Base-by-base conservation (phyloP, 164 flowering plant species). In the Amborella trichopoda region DNA sequence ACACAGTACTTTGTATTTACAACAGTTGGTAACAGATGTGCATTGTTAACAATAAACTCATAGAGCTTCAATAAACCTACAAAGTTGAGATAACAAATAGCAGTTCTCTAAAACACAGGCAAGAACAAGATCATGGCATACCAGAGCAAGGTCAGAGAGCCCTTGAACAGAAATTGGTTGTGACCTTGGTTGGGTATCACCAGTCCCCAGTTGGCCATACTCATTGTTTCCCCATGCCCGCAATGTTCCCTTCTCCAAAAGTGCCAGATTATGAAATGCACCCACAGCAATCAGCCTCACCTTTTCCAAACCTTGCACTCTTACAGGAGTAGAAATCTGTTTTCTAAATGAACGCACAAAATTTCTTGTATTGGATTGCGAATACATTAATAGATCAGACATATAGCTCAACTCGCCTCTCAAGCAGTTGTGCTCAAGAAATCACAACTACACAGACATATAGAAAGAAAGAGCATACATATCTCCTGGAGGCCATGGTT, bases 401-500 rank as follows among this genome's bases (percentile, higher is more conserved):
- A n/a, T n/a, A n/a, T n/a, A n/a, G n/a, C n/a, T n/a, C n/a, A n/a
- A n/a, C n/a, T n/a, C n/a, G n/a, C n/a, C n/a, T n/a, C n/a, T n/a
- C n/a, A n/a, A n/a, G n/a, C n/a, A n/a, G n/a, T n/a, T n/a, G n/a
- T n/a, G n/a, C n/a, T n/a, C n/a, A 37, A 37, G 41, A n/a, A 37
- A 37, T 5, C 41, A 37, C 21, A 23, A 60, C 2, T n/a, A n/a
- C 19, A 14, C 10, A 40, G 17, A n/a, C 22, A 41, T 34, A 17
- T 25, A 26, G 48, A 24, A 24, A 55, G 37, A 23, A 61, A 40
- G 27, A 50, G 16, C 37, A 40, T 74, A 93, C 99, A 93, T 93
- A 74, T 88, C 95, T 14, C 99, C 99, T 46, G 99, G 99, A 43
- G 99, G 99, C 97, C 99, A 93, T 49, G 99, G 99, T 58, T 93